Percentiles rank a stretch among this genome's conserved stretches.
Conservation (phyloP, 345 rosid genomes). For the Leavenworthia alabamica region DNA sequence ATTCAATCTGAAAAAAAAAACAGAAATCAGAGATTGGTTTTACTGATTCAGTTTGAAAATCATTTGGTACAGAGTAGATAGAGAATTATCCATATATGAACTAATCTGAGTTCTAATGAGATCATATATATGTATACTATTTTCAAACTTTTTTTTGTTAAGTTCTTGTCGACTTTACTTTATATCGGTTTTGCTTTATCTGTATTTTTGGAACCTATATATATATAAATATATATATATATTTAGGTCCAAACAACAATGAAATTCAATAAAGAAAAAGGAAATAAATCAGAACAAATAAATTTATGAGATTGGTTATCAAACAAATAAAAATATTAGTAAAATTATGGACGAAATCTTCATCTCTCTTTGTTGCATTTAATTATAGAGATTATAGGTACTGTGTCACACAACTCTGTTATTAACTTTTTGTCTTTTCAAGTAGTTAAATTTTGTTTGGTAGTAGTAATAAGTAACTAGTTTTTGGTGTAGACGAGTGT, state of each 20-base stretch:
- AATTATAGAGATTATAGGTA: conserved; percentile 5
- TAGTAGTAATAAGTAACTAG: conserved; percentile 22
- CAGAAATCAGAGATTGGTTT: neutral
- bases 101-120: conserved; percentile 16
- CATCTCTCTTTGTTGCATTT: neutral
- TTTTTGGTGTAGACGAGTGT: conserved; percentile 11
- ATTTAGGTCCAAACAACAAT: neutral
- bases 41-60: neutral
- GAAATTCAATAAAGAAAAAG: neutral
- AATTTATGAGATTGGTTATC: neutral
- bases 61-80: conserved; percentile 23
- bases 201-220: neutral
- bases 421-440: conserved; percentile 12
- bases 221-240: too few relatives aligned
- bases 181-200: neutral
- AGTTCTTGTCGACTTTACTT: neutral
- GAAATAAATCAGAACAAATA: neutral
- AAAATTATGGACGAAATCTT: neutral
- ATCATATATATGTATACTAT: conserved; percentile 28
- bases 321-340: too few relatives aligned
- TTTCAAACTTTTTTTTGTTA: conserved; percentile 2
- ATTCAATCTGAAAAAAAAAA: neutral
- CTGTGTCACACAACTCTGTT: conserved; percentile 17
- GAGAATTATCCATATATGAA: conserved; percentile 6
- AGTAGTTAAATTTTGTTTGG: conserved; percentile 22